These are phyloP conservation scores for Flaveria ramosissima DNA, from an alignment of 129 eudicot genomes.

Conservation along the genomic window DNA sequence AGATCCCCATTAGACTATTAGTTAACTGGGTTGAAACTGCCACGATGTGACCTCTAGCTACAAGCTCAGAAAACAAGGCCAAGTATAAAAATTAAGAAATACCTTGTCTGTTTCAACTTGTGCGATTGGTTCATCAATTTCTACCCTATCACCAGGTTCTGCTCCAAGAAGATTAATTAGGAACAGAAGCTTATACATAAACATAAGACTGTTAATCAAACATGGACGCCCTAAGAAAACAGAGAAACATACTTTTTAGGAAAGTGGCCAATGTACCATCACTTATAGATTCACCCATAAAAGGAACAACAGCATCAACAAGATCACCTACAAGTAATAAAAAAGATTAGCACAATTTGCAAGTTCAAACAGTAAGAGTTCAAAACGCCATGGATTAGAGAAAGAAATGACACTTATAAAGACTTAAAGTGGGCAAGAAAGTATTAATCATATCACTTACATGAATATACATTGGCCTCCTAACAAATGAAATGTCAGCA, in stretches of 20 bases:
- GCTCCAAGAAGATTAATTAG: conserved; percentile 29
- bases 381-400: neutral
- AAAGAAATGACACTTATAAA: neutral
- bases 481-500: neutral
- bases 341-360: neutral
- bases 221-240: neutral
- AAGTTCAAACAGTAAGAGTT: neutral
- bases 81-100: conserved; percentile 7
- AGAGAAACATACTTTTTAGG: conserved; percentile 63
- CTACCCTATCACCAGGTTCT: conserved; percentile 97
- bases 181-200: conserved; percentile 4
- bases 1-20: neutral
- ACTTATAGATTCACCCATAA: conserved; percentile 91
- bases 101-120: conserved; percentile 97
- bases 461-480: neutral
- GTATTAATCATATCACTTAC: neutral
- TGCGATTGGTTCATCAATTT: conserved; percentile 89
- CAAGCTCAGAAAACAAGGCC: neutral
- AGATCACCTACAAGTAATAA: conserved; percentile 54
- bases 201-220: neutral
- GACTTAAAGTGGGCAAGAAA: neutral
- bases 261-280: conserved; percentile 91
- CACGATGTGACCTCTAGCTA: neutral
- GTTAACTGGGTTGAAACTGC: neutral
- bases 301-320: conserved; percentile 91